Evolutionary conservation across 257 asterid genomes (phyloP), one percentile per base, ranked within the genome.

Genomic region (Nicotiana noctiflora): DNA sequence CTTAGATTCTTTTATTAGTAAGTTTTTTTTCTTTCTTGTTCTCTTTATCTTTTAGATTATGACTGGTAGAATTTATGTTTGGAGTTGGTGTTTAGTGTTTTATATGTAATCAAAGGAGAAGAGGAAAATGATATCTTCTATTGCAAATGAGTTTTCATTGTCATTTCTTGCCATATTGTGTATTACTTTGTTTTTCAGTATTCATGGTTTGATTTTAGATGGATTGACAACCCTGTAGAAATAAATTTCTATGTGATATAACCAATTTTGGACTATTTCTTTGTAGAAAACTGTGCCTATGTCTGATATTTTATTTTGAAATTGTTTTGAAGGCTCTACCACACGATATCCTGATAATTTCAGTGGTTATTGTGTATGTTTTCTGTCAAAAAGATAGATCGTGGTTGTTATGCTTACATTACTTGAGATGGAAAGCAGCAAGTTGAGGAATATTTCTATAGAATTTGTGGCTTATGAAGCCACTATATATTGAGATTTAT

Each of bases 371-470:
- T 46, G 59, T 74, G 78, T 74, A 2, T 46, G 25, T 14, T 74
- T 74, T 21, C 78, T 74, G 44, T 74, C 61, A 3, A 6, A 68
- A 46, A 23, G 78, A 74, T 46, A 7, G 9, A 25, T 14, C 49
- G 23, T 74, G 78, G 78, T 74, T 14, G 44, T 74, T 74, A 46
- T 74, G 78, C 17, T 74, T 74, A 25, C 40, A 13, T 70, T 31
- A 12, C 0, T 15, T 74, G 8, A 21, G 59, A 74, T 74, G 78
- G 78, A 46, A 72, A 14, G 2, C 15, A 1, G 23, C 3, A 49
- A 14, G 78, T 15, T 8, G 49, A 23, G 78, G 40, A 74, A 74
- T 37, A 49, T 74, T 25, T 46, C 14, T 6, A 21, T 44, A 21
- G 34, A 49, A 4, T 23, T 49, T 46, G 60, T 74, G 0, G 44